Base-by-base conservation (phyloP, 306 rosid genomes). In the Begonia masoniana region DNA sequence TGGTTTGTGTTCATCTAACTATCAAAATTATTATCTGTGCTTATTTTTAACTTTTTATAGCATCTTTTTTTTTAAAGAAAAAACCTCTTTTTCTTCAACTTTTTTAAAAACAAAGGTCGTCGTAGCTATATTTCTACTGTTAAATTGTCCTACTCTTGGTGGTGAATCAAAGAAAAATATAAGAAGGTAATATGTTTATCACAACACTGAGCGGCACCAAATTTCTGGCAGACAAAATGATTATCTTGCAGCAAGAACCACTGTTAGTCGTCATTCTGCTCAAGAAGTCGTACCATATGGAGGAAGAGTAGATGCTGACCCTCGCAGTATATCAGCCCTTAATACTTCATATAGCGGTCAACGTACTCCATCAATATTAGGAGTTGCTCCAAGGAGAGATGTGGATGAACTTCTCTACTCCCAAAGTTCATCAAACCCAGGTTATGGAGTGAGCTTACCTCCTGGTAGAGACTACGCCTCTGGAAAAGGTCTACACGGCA, bases 181-280 rank as follows among this genome's bases (percentile, higher is more conserved):
- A 72, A 76, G 81, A 76, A 82, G 75, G 78, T 75, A 72, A 61
- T 72, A 67, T 86, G 52, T 91, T 79, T 78, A 76, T 83, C 60
- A 67, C 70, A 63, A 66, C 81, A 78, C 99, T 91, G 77, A 91
- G 99, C 70, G 81, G 86, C 88, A 71, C 73, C 79, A 68, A 80
- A 61, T 88, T 91, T 91, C 85, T 91, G 95, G 99, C 99, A 91
- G 99, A 91, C 96, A 79, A 82, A 60, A 79, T 68, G 99, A 91
- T 68, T 91, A 91, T 77, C 88, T 91, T 70, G 81, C 96, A 79
- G 94, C 84, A 66, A 83, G 95, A 63, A 82, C 77, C 77, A 82
- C 93, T 66, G 76, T 80, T 73, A 83, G 78, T 79, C 92, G 84
- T 71, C 96, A 81, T 69, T 64, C 88, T 43, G 59, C 96, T 59